Conservation (phyloP, 1,284 basidiomycete genomes). For the Pascua sp. region DNA sequence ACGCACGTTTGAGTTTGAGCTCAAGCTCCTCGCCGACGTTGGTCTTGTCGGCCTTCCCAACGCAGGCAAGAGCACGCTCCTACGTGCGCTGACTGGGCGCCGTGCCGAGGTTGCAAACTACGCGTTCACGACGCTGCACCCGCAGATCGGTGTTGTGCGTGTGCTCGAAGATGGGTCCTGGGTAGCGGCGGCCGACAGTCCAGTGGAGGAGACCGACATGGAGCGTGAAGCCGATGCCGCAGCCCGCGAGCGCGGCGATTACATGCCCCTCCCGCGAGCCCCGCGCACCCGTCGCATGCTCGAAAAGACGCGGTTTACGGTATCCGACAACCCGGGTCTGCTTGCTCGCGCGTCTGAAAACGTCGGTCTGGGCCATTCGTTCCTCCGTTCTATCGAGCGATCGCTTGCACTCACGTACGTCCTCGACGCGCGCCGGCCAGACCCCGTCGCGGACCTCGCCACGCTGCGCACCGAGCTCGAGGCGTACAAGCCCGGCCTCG, state of each 20-base stretch:
- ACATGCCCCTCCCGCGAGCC: slow-evolving; percentile 21
- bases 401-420: slow-evolving; percentile 88
- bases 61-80: slow-evolving; percentile 73
- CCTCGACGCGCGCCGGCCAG: slow-evolving; percentile 70
- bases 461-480: slow-evolving; percentile 77
- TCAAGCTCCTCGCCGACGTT: slow-evolving; percentile 90
- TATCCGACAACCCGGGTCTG: slow-evolving; percentile 96
- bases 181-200: slow-evolving; percentile 48
- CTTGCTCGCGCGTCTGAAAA: slow-evolving; percentile 80
- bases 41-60: slow-evolving; percentile 93
- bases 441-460: slow-evolving; percentile 71
- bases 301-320: slow-evolving; percentile 80
- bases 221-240: slow-evolving; percentile 58
- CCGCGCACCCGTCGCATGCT: slow-evolving; percentile 1
- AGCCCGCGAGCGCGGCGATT: slow-evolving; percentile 28
- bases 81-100: slow-evolving; percentile 83
- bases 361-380: slow-evolving; percentile 89
- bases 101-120: slow-evolving; percentile 86
- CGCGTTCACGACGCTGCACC: slow-evolving; percentile 92
- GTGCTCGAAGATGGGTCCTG: slow-evolving; percentile 77
- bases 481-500: slow-evolving; percentile 75
- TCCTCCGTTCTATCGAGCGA: slow-evolving; percentile 88
- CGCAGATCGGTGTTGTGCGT: slow-evolving; percentile 87
- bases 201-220: slow-evolving; percentile 68
- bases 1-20: slow-evolving; percentile 80